Base-by-base conservation (phyloP, 1,284 basidiomycete genomes). In the Cystobasidiaceae sp. region DNA sequence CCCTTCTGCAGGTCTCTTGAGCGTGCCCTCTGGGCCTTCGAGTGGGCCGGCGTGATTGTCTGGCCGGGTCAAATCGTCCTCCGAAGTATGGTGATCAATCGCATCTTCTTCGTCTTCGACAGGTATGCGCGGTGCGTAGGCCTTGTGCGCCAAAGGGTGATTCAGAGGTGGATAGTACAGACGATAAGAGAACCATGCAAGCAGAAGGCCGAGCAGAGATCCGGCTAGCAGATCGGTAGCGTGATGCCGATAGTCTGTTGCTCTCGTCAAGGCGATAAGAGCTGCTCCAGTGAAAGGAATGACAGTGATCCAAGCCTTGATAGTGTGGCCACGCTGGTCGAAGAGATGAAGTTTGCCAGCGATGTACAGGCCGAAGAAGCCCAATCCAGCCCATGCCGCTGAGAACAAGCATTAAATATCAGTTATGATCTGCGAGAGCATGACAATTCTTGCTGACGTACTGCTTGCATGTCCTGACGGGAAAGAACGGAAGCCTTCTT, bases 291-390 rank as follows among this genome's bases (percentile, higher is more conserved):
- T 78, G 51, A 94, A 82, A 0, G 93, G 93, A 0, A 84, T 78
- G 1, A 92, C 74, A 0, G 86, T 82, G 30, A 93, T 77, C 92
- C 93, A 97, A 5, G 88, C 86, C 73, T 93, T 92, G 37, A 84
- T 81, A 86, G 89, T 68, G 76, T 91, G 84, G 3, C 91, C 91
- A 44, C 85, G 82, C 46, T 80, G 79, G 75, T 96, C 91, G 71
- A 92, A 96, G 9, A 97, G 79, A 74, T 94, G 93, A 72, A 96
- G 79, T 77, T 97, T 97, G 3, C 92, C 93, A 6, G 89, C 87
- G 3, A 93, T 78, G 75, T 94, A 97, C 69, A 90, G 87, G 3
- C 88, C 81, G 34, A 98, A 80, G 79, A 93, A 97, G 1, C 89
- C 90, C 3, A 97, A 81, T 1, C 94, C 93, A 8, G 92, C 90